Percentiles rank a stretch among this genome's conserved stretches.
These are phyloP conservation scores for Glycine latifolia DNA, from an alignment of 306 rosid genomes.

Conservation along the genomic window DNA sequence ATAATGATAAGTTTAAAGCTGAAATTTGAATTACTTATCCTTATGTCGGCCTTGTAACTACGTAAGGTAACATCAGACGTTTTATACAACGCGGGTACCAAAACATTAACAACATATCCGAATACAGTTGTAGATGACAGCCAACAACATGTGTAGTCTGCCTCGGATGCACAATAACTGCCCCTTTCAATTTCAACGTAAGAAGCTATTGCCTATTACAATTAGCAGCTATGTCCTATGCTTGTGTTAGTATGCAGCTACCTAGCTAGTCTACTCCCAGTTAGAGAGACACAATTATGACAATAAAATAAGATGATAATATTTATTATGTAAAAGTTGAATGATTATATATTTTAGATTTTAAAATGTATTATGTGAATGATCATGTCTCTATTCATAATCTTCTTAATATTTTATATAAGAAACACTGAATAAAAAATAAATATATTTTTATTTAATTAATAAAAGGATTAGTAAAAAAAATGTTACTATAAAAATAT, in stretches of 20 bases:
- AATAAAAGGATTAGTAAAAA: not conserved
- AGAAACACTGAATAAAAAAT: not conserved
- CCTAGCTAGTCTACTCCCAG: not conserved
- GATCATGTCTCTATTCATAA: not conserved
- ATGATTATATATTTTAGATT: not conserved
- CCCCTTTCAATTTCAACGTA: conserved; percentile 1
- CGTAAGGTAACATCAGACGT: not conserved
- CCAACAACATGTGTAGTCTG: not conserved
- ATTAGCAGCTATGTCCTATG: not conserved
- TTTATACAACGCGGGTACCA: not conserved
- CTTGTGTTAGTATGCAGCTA: not conserved
- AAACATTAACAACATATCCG: not conserved
- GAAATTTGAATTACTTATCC: too few species aligned
- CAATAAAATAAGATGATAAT: not conserved
- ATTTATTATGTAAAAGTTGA: not conserved
- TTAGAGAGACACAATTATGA: not conserved
- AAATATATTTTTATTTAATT: not conserved
- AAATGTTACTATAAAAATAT: not conserved
- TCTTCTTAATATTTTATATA: not conserved
- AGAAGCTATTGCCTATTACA: too few species aligned
- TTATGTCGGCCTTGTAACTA: not conserved
- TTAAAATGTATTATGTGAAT: too few species aligned
- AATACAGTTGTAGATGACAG: not conserved
- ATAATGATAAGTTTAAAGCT: too few species aligned
- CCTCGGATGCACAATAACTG: conserved; percentile 9